phyloP scores from a whole-genome alignment of 1,139 yeast genomes.

The Yamadazyma spencermartinsiae region DNA sequence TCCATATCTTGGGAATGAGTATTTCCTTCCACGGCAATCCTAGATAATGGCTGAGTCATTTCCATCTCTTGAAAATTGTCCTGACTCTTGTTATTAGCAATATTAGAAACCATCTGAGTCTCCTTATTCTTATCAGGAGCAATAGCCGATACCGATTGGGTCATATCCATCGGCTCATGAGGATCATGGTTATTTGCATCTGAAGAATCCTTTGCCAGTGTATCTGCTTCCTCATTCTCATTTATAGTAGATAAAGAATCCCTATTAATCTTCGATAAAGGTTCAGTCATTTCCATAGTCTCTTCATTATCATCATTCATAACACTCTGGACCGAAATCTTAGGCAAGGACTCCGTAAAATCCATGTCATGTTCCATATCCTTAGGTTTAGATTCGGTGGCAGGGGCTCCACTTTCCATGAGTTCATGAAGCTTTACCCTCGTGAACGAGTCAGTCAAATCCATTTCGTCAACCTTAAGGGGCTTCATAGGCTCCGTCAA shows the following conservation, averaged over 20 bases:
- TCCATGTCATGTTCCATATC: conserved; percentile 10
- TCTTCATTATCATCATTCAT: conserved; percentile 6
- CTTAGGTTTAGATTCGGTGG: not conserved
- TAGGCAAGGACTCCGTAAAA: conserved; percentile 10
- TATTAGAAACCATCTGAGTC: too few relatives aligned
- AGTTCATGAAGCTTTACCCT: conserved; percentile 3
- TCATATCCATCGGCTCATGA: conserved; percentile 16
- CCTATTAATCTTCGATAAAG: conserved; percentile 5
- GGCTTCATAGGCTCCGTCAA: conserved; percentile 21
- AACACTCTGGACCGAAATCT: conserved; percentile 3
- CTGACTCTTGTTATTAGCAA: too few relatives aligned
- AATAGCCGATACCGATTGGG: conserved; percentile 13
- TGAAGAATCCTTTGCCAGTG: too few relatives aligned
- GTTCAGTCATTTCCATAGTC: conserved; percentile 12
- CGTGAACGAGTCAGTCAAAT: conserved; percentile 13
- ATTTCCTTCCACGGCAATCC: too few relatives aligned
- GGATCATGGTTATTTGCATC: conserved; percentile 1
- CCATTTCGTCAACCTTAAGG: conserved; percentile 12
- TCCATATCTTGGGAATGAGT: conserved; percentile 15
- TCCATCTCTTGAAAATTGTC: conserved; percentile 8
- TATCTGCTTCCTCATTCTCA: conserved; percentile 6
- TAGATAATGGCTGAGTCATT: conserved; percentile 7
- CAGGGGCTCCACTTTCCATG: conserved; percentile 3
- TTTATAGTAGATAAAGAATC: conserved; percentile 6
- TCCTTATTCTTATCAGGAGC: not conserved